Evolutionary conservation across 495 filamentous ascomycete species (phyloP), one percentile per base, ranked within the genome.

Genomic region (Neurospora sp.): DNA sequence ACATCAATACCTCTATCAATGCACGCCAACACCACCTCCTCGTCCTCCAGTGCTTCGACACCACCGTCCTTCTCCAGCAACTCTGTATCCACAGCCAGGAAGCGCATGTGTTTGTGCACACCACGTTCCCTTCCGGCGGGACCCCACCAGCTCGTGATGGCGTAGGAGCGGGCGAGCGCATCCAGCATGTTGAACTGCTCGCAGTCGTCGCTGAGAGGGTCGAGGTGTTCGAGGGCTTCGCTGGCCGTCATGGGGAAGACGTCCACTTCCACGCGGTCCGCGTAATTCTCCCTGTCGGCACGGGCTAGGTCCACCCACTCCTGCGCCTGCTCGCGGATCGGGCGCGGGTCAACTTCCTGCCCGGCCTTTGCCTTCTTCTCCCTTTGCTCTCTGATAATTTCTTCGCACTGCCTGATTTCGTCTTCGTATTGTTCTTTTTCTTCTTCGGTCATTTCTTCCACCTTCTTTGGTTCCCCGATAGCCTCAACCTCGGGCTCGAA

Each of bases 31-130:
- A 75, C 75, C 4, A 86, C 78, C 78, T 87, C 85, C 20, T 85
- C 83, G 5, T 73, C 76, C 12, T 81, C 80, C 12, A 87, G 75
- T 27, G 71, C 78, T 2, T 46, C 35, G 14, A 79, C 80, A 6
- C 83, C 84, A 1, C 85, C 84, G 2, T 77, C 81, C 39, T 75
- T 54, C 20, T 76, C 46, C 9, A 87, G 37, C 76, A 85, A 71
- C 42, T 70, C 71, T 71, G 85, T 79, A 71, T 86, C 81, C 54
- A 16, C 78, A 74, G 88, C 86, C 69, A 88, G 85, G 73, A 87
- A 87, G 49, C 87, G 85, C 78, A 90, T 81, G 72, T 81, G 79
- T 23, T 41, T 54, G 23, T 71, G 18, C 37, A 79, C 72, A 41
- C 71, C 39, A 1, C 27, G 7, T 7, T 10, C 40, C 72, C 18